A percentile compares a stretch with the other conserved stretches of the same genome.
Evolutionary conservation across 1,139 yeast species (phyloP).

Genomic region (Lodderomyces metapsilosis): DNA sequence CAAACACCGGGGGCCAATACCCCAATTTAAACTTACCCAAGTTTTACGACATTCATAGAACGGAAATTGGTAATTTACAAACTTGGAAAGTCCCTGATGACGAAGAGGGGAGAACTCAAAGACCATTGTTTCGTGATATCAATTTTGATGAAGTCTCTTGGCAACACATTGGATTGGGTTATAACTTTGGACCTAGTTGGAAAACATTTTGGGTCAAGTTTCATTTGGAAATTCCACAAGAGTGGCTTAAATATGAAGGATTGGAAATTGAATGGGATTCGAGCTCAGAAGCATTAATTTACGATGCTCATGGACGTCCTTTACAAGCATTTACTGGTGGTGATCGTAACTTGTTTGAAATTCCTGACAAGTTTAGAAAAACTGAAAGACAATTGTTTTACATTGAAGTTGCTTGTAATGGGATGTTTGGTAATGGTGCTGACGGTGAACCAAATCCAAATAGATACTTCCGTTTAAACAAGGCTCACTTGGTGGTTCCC

Average conservation of each 20-base stretch:
- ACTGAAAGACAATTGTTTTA: slow-evolving; percentile 52
- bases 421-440: slow-evolving; percentile 84
- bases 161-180: slow-evolving; percentile 64
- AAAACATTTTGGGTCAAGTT: slow-evolving; percentile 92
- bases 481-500: slow-evolving; percentile 81
- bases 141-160: slow-evolving; percentile 43
- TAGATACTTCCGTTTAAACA: slow-evolving; percentile 62
- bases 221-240: slow-evolving; percentile 56
- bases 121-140: slow-evolving; percentile 79
- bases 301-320: slow-evolving; percentile 63
- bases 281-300: slow-evolving; percentile 80
- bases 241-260: slow-evolving; percentile 51
- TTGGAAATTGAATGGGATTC: slow-evolving; percentile 84
- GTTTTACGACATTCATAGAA: slow-evolving; percentile 65
- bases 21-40: slow-evolving; percentile 71
- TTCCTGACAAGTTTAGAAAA: slow-evolving; percentile 56
- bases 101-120: slow-evolving; percentile 43
- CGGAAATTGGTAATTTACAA: slow-evolving; percentile 46
- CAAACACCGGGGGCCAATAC: slow-evolving; percentile 70
- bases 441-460: slow-evolving; percentile 63
- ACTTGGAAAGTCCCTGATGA: slow-evolving; percentile 70
- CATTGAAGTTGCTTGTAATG: slow-evolving; percentile 89
- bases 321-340: slow-evolving; percentile 87
- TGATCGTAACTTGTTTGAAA: slow-evolving; percentile 70
- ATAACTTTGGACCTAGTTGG: slow-evolving; percentile 94